phyloP scores from a whole-genome alignment of 2,329 filamentous ascomycete species.

The Raffaelea deltoideospora region DNA sequence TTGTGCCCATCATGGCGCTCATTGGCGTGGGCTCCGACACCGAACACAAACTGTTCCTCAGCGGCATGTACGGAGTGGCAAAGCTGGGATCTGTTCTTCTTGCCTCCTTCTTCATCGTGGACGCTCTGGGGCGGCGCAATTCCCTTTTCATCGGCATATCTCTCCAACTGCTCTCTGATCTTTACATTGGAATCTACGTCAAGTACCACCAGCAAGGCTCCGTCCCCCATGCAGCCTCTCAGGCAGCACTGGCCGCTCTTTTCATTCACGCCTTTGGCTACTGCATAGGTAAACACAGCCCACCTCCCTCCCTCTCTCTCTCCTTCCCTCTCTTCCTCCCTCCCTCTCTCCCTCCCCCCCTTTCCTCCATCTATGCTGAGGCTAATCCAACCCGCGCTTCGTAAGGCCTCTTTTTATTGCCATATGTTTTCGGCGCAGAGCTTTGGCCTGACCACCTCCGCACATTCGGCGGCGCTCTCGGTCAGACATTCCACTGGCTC shows the following conservation, averaged over 20 bases:
- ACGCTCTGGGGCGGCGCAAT: conserved; percentile 24
- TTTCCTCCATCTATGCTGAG: too few species aligned
- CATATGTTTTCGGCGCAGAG: too few species aligned
- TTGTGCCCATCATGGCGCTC: conserved; percentile 25
- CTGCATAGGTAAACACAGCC: too few species aligned
- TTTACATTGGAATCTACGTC: conserved; percentile 25
- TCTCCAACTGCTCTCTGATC: conserved; percentile 23
- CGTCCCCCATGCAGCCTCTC: conserved; percentile 11
- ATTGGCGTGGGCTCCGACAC: conserved; percentile 18
- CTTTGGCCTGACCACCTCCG: too few species aligned
- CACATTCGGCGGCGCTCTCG: conserved; percentile 24
- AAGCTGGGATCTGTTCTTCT: conserved; percentile 26
- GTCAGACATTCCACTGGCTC: conserved; percentile 22
- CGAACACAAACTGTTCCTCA: conserved; percentile 20
- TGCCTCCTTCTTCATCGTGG: conserved; percentile 25
- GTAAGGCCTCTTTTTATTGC: too few species aligned
- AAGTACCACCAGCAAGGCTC: conserved; percentile 15
- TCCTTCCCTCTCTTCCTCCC: too few species aligned
- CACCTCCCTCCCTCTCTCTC: too few species aligned
- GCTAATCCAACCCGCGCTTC: too few species aligned
- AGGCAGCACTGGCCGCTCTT: conserved; percentile 25
- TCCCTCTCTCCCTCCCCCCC: too few species aligned
- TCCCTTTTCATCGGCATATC: conserved; percentile 14
- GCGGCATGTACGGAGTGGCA: conserved; percentile 25
- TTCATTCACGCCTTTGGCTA: conserved; percentile 31